Evolutionary conservation across 192 early-diverging fungal species (phyloP), one percentile per base, ranked within the genome.

Genomic region (Bifiguratus adelaidae): DNA sequence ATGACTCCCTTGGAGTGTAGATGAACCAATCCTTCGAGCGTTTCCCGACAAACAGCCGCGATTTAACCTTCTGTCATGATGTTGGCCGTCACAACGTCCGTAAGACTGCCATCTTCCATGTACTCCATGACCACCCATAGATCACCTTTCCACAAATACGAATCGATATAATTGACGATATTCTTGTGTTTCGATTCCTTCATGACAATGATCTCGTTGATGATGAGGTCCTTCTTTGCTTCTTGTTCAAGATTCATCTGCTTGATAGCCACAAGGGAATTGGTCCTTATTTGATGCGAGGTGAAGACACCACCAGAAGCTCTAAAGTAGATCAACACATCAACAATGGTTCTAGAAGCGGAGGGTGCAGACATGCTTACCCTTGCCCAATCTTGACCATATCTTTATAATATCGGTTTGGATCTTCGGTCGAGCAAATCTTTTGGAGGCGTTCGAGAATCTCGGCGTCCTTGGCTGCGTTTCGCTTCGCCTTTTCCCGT

Each of bases 181-280:
- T 91, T 89, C 44, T 61, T 55, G 62, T 92, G 89, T 16, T 58
- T 65, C 9, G 73, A 77, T 36, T 87, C 81, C 47, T 85, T 85
- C 87, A 92, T 88, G 16, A 92, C 80, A 28, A 86, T 41, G 32
- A 92, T 89, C 70, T 92, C 90, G 50, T 89, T 93, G 68, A 95
- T 91, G 50, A 97, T 95, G 47, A 93, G 61, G 41, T 95, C 94
- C 71, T 93, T 93, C 60, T 93, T 93, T 26, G 92, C 90, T 67
- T 97, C 91, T 61, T 89, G 80, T 61, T 91, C 81, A 34, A 97
- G 64, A 48, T 93, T 88, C 89, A 95, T 97, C 64, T 92, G 90
- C 65, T 97, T 97, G 59, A 97, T 93, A 1, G 91, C 94, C 1
- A 95, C 94, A 1, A 76, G 71, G 9, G 74, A 48, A 30, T 76